phyloP scores from a whole-genome alignment of 352 stramenopile genomes.

The Globisporangium nodosum region DNA sequence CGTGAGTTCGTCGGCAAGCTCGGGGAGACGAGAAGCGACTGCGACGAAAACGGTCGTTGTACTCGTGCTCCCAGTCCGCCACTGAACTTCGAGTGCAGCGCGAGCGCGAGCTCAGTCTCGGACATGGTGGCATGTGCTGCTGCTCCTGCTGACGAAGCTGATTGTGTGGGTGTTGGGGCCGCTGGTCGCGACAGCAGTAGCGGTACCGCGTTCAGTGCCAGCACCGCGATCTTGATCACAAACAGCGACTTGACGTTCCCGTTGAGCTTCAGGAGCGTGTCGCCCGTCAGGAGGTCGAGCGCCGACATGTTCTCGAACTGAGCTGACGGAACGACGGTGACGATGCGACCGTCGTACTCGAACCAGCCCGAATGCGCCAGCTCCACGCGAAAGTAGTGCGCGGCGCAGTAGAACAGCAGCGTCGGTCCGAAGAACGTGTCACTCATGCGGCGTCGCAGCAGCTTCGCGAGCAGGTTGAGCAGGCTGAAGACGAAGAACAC shows the following conservation, averaged over 20 bases:
- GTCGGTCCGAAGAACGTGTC: constrained; percentile 34
- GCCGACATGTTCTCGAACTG: constrained; percentile 24
- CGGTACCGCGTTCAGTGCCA: constrained; percentile 30
- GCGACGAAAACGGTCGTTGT: no score
- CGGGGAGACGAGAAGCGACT: background rate
- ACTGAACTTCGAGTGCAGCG: background rate
- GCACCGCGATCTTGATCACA: constrained; percentile 34
- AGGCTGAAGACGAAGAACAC: constrained; percentile 37
- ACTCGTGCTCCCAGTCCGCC: background rate
- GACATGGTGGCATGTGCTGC: background rate
- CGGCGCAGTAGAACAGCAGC: constrained; percentile 24
- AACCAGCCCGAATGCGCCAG: constrained; percentile 13
- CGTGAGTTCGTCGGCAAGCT: background rate
- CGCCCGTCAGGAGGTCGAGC: constrained; percentile 31
- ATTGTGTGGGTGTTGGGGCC: constrained; percentile 6
- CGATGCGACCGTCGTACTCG: constrained; percentile 23
- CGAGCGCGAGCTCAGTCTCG: constrained; percentile 7
- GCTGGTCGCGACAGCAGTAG: constrained; percentile 21
- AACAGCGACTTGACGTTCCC: constrained; percentile 30
- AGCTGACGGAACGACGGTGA: constrained; percentile 18
- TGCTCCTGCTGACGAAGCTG: background rate
- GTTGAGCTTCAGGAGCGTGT: constrained; percentile 22
- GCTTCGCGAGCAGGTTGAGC: constrained; percentile 37
- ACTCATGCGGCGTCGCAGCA: constrained; percentile 24
- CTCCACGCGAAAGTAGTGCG: constrained; percentile 25